Conservation (phyloP, 2,329 filamentous ascomycete species). For the Paramyrothecium roridum region DNA sequence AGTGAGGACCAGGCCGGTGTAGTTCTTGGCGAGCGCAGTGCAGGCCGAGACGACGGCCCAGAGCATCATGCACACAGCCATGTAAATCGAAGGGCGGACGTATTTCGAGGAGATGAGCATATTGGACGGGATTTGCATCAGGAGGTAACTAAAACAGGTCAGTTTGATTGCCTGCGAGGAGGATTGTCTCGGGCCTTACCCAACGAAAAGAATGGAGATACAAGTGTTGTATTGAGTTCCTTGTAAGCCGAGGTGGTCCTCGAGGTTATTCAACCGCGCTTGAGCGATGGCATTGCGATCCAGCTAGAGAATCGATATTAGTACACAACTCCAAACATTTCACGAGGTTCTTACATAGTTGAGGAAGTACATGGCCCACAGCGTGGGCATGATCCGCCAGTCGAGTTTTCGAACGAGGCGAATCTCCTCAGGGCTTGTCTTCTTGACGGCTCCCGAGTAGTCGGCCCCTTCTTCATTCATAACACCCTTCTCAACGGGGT, state of each 20-base stretch:
- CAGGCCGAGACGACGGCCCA: conserved; percentile 38
- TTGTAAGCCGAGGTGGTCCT: conserved; percentile 45
- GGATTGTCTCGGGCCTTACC: conserved; percentile 21
- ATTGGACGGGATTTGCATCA: conserved; percentile 34
- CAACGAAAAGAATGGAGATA: conserved; percentile 30
- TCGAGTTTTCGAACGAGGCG: conserved; percentile 33
- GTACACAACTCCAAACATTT: background rate
- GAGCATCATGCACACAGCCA: conserved; percentile 30
- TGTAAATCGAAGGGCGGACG: conserved; percentile 40
- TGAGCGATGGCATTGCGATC: conserved; percentile 56
- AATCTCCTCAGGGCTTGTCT: conserved; percentile 29
- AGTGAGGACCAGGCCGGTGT: conserved; percentile 36
- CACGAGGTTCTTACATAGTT: conserved; percentile 24
- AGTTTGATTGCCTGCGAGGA: background rate
- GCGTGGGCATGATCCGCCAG: conserved; percentile 31
- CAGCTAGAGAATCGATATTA: conserved; percentile 18
- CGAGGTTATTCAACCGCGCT: conserved; percentile 50
- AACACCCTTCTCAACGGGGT: conserved; percentile 15
- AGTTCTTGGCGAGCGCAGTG: conserved; percentile 37
- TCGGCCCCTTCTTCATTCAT: conserved; percentile 18
- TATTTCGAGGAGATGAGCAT: conserved; percentile 31
- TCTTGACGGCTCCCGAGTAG: conserved; percentile 29
- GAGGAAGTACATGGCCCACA: conserved; percentile 35
- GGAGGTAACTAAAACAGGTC: conserved; percentile 10
- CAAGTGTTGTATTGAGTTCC: conserved; percentile 30